Percentiles rank a stretch among this genome's conserved stretches.
These are phyloP conservation scores for Kodamaea fungicola DNA, from an alignment of 1,139 yeast genomes.

Conservation along the genomic window DNA sequence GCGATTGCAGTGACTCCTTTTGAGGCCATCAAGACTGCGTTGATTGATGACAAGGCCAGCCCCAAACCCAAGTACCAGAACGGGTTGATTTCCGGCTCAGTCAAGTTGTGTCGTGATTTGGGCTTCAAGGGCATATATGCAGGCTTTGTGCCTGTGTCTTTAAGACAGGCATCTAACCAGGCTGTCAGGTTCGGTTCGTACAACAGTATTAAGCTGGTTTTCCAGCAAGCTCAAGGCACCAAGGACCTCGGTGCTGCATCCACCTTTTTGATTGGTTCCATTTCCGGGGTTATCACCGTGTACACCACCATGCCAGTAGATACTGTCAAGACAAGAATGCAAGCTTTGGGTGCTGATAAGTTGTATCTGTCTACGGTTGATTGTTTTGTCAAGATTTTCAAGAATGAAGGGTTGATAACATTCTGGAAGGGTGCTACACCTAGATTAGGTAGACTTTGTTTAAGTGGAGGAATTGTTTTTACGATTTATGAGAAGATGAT, in stretches of 20 bases:
- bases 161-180: conserved; percentile 94
- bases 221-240: conserved; percentile 68
- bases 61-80: conserved; percentile 72
- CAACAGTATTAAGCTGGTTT: conserved; percentile 76
- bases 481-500: conserved; percentile 91
- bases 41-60: conserved; percentile 87
- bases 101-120: conserved; percentile 65
- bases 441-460: conserved; percentile 81
- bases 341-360: conserved; percentile 76
- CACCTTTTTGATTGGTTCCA: conserved; percentile 87
- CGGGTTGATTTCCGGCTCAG: conserved; percentile 61
- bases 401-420: conserved; percentile 85
- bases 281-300: conserved; percentile 91
- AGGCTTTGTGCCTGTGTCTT: conserved; percentile 87
- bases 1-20: conserved; percentile 94
- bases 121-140: conserved; percentile 84
- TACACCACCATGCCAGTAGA: conserved; percentile 98
- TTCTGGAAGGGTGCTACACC: conserved; percentile 99
- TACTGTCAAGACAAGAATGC: conserved; percentile 97
- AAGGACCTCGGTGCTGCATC: conserved; percentile 74
- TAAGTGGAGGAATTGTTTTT: conserved; percentile 95
- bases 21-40: conserved; percentile 93
- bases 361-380: conserved; percentile 71
- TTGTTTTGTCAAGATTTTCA: conserved; percentile 77
- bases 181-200: conserved; percentile 93